These are phyloP conservation scores for Exophiala sideris DNA, from an alignment of 2,329 filamentous ascomycete species.

Conservation along the genomic window DNA sequence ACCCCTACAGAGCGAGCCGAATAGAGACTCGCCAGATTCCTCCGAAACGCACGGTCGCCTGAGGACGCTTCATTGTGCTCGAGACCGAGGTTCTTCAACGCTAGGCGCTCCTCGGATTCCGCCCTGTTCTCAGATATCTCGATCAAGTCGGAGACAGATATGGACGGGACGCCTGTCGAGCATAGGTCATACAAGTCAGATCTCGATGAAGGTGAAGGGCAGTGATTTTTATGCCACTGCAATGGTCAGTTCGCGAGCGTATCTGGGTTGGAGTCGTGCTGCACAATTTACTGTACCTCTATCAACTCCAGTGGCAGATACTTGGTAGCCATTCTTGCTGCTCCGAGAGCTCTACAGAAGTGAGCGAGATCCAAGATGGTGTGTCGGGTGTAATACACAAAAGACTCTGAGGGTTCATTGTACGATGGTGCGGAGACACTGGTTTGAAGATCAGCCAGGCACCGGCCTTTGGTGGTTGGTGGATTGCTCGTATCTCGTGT, in stretches of 20 bases:
- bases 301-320: not conserved
- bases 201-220: slow-evolving; percentile 47
- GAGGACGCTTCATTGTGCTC: slow-evolving; percentile 31
- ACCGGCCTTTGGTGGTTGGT: not conserved
- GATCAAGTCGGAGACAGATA: slow-evolving; percentile 67
- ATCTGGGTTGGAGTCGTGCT: too few species aligned
- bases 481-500: slow-evolving; percentile 1
- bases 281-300: slow-evolving; percentile 13
- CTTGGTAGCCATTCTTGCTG: not conserved
- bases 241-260: not conserved
- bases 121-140: slow-evolving; percentile 50
- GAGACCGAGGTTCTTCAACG: slow-evolving; percentile 27
- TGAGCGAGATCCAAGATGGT: not conserved
- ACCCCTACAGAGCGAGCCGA: slow-evolving; percentile 48
- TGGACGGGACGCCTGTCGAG: slow-evolving; percentile 73
- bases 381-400: not conserved
- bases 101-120: slow-evolving; percentile 15
- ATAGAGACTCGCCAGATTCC: slow-evolving; percentile 34
- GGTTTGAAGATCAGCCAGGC: not conserved
- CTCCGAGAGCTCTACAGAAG: not conserved
- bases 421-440: slow-evolving; percentile 7
- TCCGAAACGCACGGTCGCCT: slow-evolving; percentile 29
- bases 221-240: slow-evolving; percentile 59
- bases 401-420: too few species aligned
- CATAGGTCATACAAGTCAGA: slow-evolving; percentile 74